Base-by-base conservation (phyloP, 768 basidiomycete species). In the Podaxis sp. region DNA sequence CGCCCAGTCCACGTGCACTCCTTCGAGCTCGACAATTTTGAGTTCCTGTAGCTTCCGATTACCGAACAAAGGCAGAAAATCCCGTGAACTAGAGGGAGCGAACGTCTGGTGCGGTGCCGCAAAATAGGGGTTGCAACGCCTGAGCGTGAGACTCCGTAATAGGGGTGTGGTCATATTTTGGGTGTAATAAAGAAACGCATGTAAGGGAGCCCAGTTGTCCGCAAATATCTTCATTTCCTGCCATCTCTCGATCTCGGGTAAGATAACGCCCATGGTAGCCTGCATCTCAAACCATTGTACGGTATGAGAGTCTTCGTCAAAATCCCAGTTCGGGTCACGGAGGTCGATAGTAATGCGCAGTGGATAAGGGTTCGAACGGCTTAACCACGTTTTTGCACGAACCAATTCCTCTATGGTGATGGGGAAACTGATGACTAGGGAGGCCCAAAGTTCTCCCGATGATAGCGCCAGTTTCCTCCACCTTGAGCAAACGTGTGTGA, bases 201-300 rank as follows among this genome's bases (percentile, higher is more conserved):
- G 82, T 12, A 87, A 80, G 11, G 86, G 86, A 1, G 76, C 75
- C 85, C 86, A 88, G 3, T 84, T 87, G 65, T 87, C 86, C 1
- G 83, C 78, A 53, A 84, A 71, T n/a, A 87, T 74, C 53, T 82
- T 80, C 51, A 87, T 55, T 12, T 63, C 72, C 48, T 74, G 72
- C 84, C 85, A 87, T 54, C 84, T 78, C 22, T 66, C 52, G 7
- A 76, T 77, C 30, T 82, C 80, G 12, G 79, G 76, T 7, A 82
- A 67, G 10, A 87, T 71, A 33, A 82, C 71, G 15, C 72, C 75
- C 62, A 87, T 73, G 38, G 84, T 69, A 13, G 71, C 65, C 52
- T 81, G 75, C 81, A 87, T 82, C 26, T 78, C 76, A 51, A 76
- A 68, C 71, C 74, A 72, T 15, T 73, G 70, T 55, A 85, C 77